Base-by-base conservation (phyloP, 1,284 basidiomycete genomes). In the Cystobasidium pallidum region DNA sequence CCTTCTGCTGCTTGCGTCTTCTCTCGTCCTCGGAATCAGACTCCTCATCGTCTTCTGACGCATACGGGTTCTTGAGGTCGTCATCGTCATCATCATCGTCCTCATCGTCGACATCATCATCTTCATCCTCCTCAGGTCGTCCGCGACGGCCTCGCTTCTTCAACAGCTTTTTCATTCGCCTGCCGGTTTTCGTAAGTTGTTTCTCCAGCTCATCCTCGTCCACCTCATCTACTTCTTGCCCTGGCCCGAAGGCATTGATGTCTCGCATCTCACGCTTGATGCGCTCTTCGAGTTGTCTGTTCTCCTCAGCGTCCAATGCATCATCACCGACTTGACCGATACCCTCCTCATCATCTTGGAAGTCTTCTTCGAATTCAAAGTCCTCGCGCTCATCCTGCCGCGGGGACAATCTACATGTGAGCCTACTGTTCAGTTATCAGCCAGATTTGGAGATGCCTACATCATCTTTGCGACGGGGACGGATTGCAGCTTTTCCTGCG, bases 281-380 rank as follows among this genome's bases (percentile, higher is more conserved):
- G 19, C 91, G 88, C 80, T 92, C 91, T 85, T 92, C 91, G n/a
- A 89, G 83, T 80, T 93, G 91, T 79, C 90, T 92, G 45, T 88
- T 86, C 78, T 92, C 90, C 71, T 92, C 90, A 73, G 93, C 92
- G 59, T 92, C 88, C 66, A 84, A 83, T 34, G 87, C 87, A 70
- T 90, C 88, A 24, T 85, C 83, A 52, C 88, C 84, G 79, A 87
- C 85, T 79, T 87, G 77, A 11, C 77, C 78, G 26, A 78, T 78
- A 0, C 79, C 87, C 79, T 93, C 91, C 64, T 94, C 91, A 75
- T 94, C 91, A 76, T 93, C 92, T 24, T 89, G 89, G 78, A 92
- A 89, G 21, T 90, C 89, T 77, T 90, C 90, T 77, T 93, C 91
- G 77, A 87, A 93, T 28, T 89, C 85, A 72, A 90, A 85, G 79